Evolutionary conservation across 169 alveolate species (phyloP).

Genomic region (Babesia sp.): DNA sequence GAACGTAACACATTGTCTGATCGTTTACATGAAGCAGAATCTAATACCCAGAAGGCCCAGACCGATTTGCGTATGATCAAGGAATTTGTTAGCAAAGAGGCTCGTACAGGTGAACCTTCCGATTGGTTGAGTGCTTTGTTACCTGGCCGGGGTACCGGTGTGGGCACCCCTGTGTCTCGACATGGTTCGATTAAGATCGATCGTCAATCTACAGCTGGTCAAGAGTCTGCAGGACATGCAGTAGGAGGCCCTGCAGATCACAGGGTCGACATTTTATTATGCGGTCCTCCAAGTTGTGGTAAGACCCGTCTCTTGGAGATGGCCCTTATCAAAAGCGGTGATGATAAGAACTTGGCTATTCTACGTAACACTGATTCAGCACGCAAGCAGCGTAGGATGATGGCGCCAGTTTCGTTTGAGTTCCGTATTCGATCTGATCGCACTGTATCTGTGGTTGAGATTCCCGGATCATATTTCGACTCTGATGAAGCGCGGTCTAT

Average conservation of each 20-base stretch:
- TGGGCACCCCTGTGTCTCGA: not conserved
- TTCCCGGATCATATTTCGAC: constrained; percentile 57
- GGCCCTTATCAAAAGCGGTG: constrained; percentile 58
- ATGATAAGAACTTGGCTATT: constrained; percentile 37
- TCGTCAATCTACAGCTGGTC: not conserved
- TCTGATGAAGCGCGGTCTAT: constrained; percentile 41
- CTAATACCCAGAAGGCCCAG: constrained; percentile 46
- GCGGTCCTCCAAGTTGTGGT: constrained; percentile 67
- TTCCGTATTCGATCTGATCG: not conserved
- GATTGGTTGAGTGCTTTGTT: constrained; percentile 6
- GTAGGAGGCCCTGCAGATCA: constrained; percentile 3
- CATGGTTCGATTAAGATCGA: not conserved
- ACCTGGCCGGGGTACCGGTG: not conserved
- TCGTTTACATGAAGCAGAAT: constrained; percentile 38
- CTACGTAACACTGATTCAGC: constrained; percentile 33
- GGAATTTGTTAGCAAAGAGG: constrained; percentile 65
- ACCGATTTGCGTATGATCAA: constrained; percentile 58
- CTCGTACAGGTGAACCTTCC: constrained; percentile 10
- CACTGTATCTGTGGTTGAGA: constrained; percentile 38
- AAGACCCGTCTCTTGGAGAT: constrained; percentile 67
- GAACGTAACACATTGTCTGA: constrained; percentile 40
- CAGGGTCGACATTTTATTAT: constrained; percentile 50
- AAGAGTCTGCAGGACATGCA: not conserved
- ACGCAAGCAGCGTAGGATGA: constrained; percentile 10
- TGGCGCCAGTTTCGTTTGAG: constrained; percentile 16